Conservation (phyloP, 2,329 filamentous ascomycete species). For the Fusarium pseudograminearum region DNA sequence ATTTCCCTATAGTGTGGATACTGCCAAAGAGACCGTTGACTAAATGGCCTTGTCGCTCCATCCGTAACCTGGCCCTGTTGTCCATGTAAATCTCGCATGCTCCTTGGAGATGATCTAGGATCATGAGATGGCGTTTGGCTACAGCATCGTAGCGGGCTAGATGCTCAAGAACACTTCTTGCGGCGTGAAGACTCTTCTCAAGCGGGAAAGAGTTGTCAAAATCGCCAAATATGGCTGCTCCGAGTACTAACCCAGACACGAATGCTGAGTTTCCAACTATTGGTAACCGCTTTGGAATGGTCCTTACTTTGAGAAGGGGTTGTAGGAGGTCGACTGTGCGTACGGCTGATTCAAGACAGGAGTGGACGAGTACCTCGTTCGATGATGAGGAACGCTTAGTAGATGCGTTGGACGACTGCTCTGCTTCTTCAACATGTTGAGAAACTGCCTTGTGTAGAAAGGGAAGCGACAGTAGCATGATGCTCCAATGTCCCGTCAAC, state of each 20-base stretch:
- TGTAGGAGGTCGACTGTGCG: constrained; percentile 55
- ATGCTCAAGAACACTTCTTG: constrained; percentile 41
- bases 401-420: constrained; percentile 15
- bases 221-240: constrained; percentile 59
- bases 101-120: constrained; percentile 42
- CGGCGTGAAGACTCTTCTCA: constrained; percentile 42
- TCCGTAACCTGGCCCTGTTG: constrained; percentile 37
- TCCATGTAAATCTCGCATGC: constrained; percentile 45
- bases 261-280: constrained; percentile 61
- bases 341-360: constrained; percentile 53
- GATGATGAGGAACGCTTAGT: constrained; percentile 16
- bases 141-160: constrained; percentile 41
- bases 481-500: constrained; percentile 54
- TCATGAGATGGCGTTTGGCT: constrained; percentile 41
- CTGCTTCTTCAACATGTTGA: constrained; percentile 38
- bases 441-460: constrained; percentile 51
- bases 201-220: constrained; percentile 54
- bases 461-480: constrained; percentile 54
- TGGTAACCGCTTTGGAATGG: constrained; percentile 57
- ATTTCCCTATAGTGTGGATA: constrained; percentile 40
- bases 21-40: constrained; percentile 44
- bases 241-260: constrained; percentile 58
- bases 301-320: constrained; percentile 49
- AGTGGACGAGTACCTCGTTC: constrained; percentile 48
- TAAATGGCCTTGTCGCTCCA: constrained; percentile 42